Evolutionary conservation across 2,329 filamentous ascomycete genomes (phyloP), one percentile per base, ranked within the genome.

Genomic region (Penicillium carneum): DNA sequence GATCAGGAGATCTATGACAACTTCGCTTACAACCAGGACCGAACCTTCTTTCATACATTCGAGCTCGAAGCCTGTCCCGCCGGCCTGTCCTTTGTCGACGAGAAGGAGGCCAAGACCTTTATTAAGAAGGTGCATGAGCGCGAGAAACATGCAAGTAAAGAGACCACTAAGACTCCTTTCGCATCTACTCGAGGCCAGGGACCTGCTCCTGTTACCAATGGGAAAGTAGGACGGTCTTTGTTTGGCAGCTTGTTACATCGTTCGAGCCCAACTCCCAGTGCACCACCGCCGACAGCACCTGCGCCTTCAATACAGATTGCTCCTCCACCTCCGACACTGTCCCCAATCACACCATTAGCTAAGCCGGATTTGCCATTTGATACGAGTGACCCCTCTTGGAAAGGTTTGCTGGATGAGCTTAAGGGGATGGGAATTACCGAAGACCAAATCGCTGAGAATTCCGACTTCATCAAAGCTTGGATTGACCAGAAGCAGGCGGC

Each of bases 1-100:
- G 93, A 97, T 73, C 94, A 98, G 81, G 95, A 99, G 80, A 92
- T 99, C 71, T 99, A 96, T 81, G 94, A 99, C 70, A 88, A 88
- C 52, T 98, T 96, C 84, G 84, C 85, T 65, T 99, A 98, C 83
- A 97, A 97, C 80, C 94, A 97, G 75, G 95, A 99, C 77, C 89
- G 95, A 63, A 94, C 92, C 62, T 99, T 97, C 81, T 99, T 99
- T 80, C 93, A 98, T 79, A 93, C 92, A 6, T 99, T 99, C 76
- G 95, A 99, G 81, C 86, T 97, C 58, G 93, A 98, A 79, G 88
- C 96, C 65, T 98, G 93, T 72, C 82, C 96, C 63, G 95, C 93
- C 6, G 95, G 89, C 0, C 81, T 99, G 62, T 97, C 92, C 26
- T 99, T 99, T 73, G 88, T 90, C 63, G 95, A 98, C 77, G 95